Evolutionary conservation across 2,329 filamentous ascomycete genomes (phyloP), one percentile per base, ranked within the genome.

Genomic region (Huntiella decipiens): DNA sequence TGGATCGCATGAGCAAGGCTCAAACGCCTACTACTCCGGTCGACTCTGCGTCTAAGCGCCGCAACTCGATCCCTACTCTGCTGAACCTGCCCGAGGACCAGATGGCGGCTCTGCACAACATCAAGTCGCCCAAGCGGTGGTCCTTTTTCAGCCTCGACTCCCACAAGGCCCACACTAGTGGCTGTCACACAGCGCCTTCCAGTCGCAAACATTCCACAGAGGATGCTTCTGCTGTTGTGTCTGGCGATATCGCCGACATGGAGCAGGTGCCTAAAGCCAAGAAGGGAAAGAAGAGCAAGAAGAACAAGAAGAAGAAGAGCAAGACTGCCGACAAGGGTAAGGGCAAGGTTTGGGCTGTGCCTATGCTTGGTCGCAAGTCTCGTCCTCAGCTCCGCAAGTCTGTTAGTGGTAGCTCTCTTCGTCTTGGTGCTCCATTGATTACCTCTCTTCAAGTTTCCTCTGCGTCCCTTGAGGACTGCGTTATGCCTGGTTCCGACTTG

Each of bases 341-440:
- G 58, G 82, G 88, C 49, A 85, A 82, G 56, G 71, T 70, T 3
- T 81, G 77, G 77, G 74, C 75, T 13, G 77, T 76, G 31, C 73
- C 75, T 2, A 79, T 82, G 47, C 63, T 85, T 5, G 73, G 74
- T 12, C 66, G 72, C 4, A 81, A 77, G 52, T 63, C 69, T 1
- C 79, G 73, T 66, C 12, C 56, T 61, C 52, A 63, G 67, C 52
- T 45, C 31, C 46, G 43, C 19, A 69, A 61, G 45, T 58, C 62
- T 45, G 69, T 66, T 50, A 53, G 56, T 4, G 54, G 55, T 13
- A 56, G 56, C 3, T 43, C 40, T 19, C 55, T 60, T 4, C 61
- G 66, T 19, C 64, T 67, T 35, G 63, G 67, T 16, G 71, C 70
- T 6, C 67, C 69, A 15, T 43, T 39, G 4, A 12, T 12, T 2